These are phyloP conservation scores for Brassica napus DNA, from an alignment of 345 rosid species.

Conservation along the genomic window DNA sequence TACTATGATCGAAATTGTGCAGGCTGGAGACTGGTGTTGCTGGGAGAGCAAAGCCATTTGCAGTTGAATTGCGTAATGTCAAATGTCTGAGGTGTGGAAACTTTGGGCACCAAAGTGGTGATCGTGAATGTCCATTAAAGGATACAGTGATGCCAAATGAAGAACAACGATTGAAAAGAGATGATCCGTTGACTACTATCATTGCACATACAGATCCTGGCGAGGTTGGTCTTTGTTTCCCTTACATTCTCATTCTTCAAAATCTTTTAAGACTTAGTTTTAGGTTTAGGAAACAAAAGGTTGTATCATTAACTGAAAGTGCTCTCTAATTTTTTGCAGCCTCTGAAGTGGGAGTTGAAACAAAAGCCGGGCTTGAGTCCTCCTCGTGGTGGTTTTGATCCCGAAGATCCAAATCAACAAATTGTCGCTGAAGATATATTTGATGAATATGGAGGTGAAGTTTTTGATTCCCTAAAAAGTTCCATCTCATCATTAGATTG, in stretches of 20 bases:
- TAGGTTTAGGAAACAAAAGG: background rate
- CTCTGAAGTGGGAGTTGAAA: constrained; percentile 96
- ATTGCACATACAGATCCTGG: constrained; percentile 72
- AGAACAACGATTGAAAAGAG: constrained; percentile 86
- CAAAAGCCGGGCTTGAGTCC: constrained; percentile 97
- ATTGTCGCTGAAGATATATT: constrained; percentile 96
- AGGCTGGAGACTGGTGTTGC: constrained; percentile 89
- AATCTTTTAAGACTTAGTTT: background rate
- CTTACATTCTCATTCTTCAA: constrained; percentile 2
- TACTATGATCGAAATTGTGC: constrained; percentile 27
- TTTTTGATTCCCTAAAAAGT: constrained; percentile 8
- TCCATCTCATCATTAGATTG: constrained; percentile 4
- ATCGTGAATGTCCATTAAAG: constrained; percentile 94
- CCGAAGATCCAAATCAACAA: constrained; percentile 92
- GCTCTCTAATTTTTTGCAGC: constrained; percentile 46
- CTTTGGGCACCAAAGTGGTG: constrained; percentile 96
- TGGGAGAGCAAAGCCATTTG: constrained; percentile 89
- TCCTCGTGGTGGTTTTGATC: constrained; percentile 94
- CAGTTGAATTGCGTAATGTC: constrained; percentile 82
- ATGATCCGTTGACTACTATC: constrained; percentile 91
- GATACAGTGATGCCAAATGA: constrained; percentile 92
- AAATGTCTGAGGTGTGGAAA: constrained; percentile 92
- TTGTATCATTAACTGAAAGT: constrained; percentile 11
- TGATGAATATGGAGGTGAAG: constrained; percentile 91
- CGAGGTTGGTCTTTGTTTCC: constrained; percentile 56